These are phyloP conservation scores for Pseudocercospora musae DNA, from an alignment of 2,329 filamentous ascomycete species.

Conservation along the genomic window DNA sequence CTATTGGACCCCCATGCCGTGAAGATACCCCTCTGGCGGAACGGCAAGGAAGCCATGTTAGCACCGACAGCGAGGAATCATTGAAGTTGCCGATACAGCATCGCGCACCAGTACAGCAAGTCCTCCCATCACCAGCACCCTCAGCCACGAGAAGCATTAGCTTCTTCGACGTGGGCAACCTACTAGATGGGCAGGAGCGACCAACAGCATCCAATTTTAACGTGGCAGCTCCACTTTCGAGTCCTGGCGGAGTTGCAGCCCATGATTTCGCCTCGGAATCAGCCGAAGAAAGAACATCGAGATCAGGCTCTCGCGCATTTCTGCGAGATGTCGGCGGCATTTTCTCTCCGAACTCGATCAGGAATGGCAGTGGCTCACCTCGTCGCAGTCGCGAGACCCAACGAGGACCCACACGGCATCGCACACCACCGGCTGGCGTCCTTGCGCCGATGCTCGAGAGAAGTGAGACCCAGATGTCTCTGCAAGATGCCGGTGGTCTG, in stretches of 20 bases:
- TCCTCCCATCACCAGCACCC: slow-evolving; percentile 19
- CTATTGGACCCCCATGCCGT: neutral
- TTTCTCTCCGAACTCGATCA: slow-evolving; percentile 11
- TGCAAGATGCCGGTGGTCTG: slow-evolving; percentile 36
- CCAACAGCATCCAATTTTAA: slow-evolving; percentile 50
- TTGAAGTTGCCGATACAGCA: slow-evolving; percentile 3
- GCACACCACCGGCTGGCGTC: slow-evolving; percentile 26
- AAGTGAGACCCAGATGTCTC: slow-evolving; percentile 27
- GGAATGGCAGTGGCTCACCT: slow-evolving; percentile 9
- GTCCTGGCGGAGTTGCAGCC: slow-evolving; percentile 24
- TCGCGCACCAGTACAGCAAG: slow-evolving; percentile 13
- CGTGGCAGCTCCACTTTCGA: slow-evolving; percentile 39
- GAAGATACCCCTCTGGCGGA: neutral
- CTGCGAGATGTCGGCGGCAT: slow-evolving; percentile 35
- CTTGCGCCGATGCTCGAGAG: slow-evolving; percentile 30
- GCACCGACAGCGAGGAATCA: slow-evolving; percentile 20
- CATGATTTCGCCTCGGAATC: slow-evolving; percentile 41
- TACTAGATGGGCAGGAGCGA: slow-evolving; percentile 57
- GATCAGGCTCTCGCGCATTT: slow-evolving; percentile 32
- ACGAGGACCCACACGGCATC: neutral
- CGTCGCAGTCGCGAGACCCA: slow-evolving; percentile 13
- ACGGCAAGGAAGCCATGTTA: neutral
- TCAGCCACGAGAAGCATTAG: slow-evolving; percentile 51
- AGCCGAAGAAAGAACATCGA: slow-evolving; percentile 16
- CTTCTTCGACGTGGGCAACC: slow-evolving; percentile 80